Percentiles rank a stretch among this genome's conserved stretches.
phyloP scores from a whole-genome alignment of 2,329 filamentous ascomycete species.

The Akanthomyces muscarius region DNA sequence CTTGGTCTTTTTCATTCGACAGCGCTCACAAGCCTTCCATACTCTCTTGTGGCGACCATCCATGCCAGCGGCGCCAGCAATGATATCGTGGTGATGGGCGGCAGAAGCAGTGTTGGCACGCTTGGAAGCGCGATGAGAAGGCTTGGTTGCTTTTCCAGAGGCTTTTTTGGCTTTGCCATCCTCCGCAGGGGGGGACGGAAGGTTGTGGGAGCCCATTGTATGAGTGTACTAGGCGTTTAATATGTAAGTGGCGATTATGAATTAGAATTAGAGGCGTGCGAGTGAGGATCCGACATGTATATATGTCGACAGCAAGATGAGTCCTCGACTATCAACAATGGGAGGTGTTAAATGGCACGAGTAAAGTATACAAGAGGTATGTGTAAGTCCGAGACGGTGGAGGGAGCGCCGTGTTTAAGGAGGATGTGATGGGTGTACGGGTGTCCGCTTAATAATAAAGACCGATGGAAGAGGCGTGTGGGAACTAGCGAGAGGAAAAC shows the following conservation, averaged over 20 bases:
- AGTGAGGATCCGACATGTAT: not conserved
- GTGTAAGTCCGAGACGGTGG: constrained; percentile 10
- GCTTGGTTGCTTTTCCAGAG: constrained; percentile 42
- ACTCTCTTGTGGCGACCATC: constrained; percentile 61
- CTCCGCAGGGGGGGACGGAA: constrained; percentile 52
- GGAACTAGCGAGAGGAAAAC: not conserved
- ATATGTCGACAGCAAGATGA: not conserved
- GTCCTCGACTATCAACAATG: not conserved
- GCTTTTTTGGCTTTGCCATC: constrained; percentile 40
- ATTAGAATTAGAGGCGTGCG: not conserved
- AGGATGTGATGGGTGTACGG: not conserved
- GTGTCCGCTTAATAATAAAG: constrained; percentile 17
- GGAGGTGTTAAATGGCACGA: not conserved
- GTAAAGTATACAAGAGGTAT: constrained; percentile 1
- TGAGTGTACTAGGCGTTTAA: not conserved
- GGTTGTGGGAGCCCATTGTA: constrained; percentile 45
- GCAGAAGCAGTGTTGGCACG: constrained; percentile 39
- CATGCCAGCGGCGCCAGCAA: constrained; percentile 33
- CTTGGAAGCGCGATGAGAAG: constrained; percentile 49
- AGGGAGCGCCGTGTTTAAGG: constrained; percentile 14
- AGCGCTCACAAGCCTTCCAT: constrained; percentile 64
- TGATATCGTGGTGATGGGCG: constrained; percentile 36
- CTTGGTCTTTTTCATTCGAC: constrained; percentile 68
- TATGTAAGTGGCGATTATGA: not conserved
- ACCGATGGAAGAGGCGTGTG: not conserved